phyloP scores from a whole-genome alignment of 148 eudicot genomes.

The Diospyros kaki region DNA sequence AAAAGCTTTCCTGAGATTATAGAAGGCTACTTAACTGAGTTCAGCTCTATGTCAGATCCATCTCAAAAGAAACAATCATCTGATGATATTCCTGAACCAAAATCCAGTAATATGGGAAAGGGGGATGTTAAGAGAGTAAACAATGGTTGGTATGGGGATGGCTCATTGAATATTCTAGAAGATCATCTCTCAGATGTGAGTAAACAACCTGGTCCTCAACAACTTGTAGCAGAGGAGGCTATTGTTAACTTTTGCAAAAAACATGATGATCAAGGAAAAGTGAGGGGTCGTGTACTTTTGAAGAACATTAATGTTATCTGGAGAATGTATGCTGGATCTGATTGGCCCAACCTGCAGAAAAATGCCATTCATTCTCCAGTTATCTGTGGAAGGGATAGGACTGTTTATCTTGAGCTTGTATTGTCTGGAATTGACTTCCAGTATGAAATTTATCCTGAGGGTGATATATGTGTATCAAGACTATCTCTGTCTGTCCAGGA shows the following conservation, averaged over 20 bases:
- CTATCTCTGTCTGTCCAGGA: slow-evolving; percentile 57
- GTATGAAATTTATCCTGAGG: slow-evolving; percentile 66
- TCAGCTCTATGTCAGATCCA: slow-evolving; percentile 50
- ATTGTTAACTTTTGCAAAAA: slow-evolving; percentile 19
- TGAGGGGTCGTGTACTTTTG: slow-evolving; percentile 58
- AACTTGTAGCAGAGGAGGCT: slow-evolving; percentile 22
- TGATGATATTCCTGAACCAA: slow-evolving; percentile 26
- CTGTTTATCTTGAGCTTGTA: slow-evolving; percentile 60
- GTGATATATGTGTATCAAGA: slow-evolving; percentile 54
- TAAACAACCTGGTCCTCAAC: slow-evolving; percentile 21
- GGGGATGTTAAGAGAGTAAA: slow-evolving; percentile 31
- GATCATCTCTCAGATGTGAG: slow-evolving; percentile 53
- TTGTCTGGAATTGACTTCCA: slow-evolving; percentile 53
- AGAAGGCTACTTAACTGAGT: slow-evolving; percentile 71
- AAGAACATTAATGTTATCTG: slow-evolving; percentile 64
- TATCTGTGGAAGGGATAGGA: slow-evolving; percentile 48
- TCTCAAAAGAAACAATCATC: slow-evolving; percentile 35
- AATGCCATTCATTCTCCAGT: slow-evolving; percentile 25
- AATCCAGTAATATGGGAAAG: slow-evolving; percentile 25
- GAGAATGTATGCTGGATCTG: slow-evolving; percentile 84
- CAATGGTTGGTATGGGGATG: slow-evolving; percentile 69
- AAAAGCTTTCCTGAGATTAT: slow-evolving; percentile 46
- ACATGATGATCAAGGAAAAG: slow-evolving; percentile 28
- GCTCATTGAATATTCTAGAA: slow-evolving; percentile 56
- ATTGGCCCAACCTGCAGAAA: slow-evolving; percentile 55